Evolutionary conservation across 805 yeast species (phyloP), one percentile per base, ranked within the genome.

Genomic region (Teunomyces funiuensis): DNA sequence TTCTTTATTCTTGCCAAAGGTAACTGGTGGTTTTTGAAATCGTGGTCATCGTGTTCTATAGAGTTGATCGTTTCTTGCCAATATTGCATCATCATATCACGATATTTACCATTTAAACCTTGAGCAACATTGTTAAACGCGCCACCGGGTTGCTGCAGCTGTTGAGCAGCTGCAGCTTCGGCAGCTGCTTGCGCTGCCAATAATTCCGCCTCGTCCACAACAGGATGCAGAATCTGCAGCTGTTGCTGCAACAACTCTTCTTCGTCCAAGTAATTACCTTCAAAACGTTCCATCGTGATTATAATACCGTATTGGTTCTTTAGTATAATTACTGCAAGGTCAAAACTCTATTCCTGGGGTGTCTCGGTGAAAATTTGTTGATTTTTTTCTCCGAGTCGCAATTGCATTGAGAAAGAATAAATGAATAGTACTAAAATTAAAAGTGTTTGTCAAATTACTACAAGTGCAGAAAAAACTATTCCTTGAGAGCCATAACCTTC

Each of bases 1-100:
- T 91, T 91, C 59, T 93, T 91, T 54, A 93, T 93, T 52, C 99
- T 76, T 4, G 99, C 99, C 41, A 93, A 72, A 13, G 99, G 99
- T 47, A 93, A 71, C 49, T 90, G 96, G 60, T 93, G 97, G 50
- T 88, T 86, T 61, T 88, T 90, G 68, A 91, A 93, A 60, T 88
- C 95, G 58, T 88, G 96, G 44, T 84, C 88, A 53, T 82, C 88
- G 58, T 78, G 80, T 64, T 93, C 99, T 37, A 93, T 88, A 41
- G 84, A 78, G 45, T 88, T 88, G 62, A 93, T 90, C 10, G 95
- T 83, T 52, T 87, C 95, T 66, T 93, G 99, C 99, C 99, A 93
- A 61, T 91, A 93, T 47, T 87, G 90, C 79, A 95, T 83, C 90
- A 93, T 86, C 71, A 83, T 77, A 52, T 87, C 90, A 45, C 88